A percentile compares a stretch with the other conserved stretches of the same genome.
Evolutionary conservation across 2,329 filamentous ascomycete species (phyloP).

Genomic region (Ilyonectria mors-panacis): DNA sequence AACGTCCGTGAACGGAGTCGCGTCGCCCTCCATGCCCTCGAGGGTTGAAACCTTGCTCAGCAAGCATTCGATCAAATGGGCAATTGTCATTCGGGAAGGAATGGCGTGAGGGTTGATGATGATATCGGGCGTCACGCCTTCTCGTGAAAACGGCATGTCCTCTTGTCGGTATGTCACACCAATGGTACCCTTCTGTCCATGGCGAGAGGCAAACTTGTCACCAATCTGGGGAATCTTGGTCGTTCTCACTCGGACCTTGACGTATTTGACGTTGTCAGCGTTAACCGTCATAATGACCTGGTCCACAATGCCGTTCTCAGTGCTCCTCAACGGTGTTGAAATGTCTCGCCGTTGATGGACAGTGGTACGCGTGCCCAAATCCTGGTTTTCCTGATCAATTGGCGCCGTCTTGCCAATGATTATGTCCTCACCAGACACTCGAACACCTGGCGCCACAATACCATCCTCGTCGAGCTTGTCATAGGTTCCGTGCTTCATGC

Average conservation of each 20-base stretch:
- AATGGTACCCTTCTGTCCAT: conserved; percentile 99
- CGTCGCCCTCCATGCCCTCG: conserved; percentile 95
- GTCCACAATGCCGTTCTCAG: conserved; percentile 97
- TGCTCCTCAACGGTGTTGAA: conserved; percentile 93
- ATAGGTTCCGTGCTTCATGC: conserved; percentile 94
- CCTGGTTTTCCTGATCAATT: conserved; percentile 91
- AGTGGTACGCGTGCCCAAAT: conserved; percentile 92
- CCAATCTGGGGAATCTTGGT: conserved; percentile 99
- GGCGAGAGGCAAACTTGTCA: conserved; percentile 98
- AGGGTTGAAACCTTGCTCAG: conserved; percentile 96
- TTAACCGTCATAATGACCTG: conserved; percentile 95
- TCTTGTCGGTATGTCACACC: conserved; percentile 98
- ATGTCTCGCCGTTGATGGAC: conserved; percentile 95
- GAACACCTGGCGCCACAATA: conserved; percentile 92
- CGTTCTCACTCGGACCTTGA: conserved; percentile 96
- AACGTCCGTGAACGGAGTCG: conserved; percentile 97
- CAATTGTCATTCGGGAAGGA: conserved; percentile 99
- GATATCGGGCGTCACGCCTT: conserved; percentile 93
- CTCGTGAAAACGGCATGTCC: conserved; percentile 97
- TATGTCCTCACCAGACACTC: conserved; percentile 97
- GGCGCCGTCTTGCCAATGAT: conserved; percentile 99
- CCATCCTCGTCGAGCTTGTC: conserved; percentile 98
- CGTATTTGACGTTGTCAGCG: conserved; percentile 92
- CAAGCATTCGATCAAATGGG: conserved; percentile 99
- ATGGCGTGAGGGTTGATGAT: conserved; percentile 99